Percentiles rank a stretch among this genome's conserved stretches.
Evolutionary conservation across 75 land plant genomes (phyloP).

Genomic region (Selaginella tamariscina): DNA sequence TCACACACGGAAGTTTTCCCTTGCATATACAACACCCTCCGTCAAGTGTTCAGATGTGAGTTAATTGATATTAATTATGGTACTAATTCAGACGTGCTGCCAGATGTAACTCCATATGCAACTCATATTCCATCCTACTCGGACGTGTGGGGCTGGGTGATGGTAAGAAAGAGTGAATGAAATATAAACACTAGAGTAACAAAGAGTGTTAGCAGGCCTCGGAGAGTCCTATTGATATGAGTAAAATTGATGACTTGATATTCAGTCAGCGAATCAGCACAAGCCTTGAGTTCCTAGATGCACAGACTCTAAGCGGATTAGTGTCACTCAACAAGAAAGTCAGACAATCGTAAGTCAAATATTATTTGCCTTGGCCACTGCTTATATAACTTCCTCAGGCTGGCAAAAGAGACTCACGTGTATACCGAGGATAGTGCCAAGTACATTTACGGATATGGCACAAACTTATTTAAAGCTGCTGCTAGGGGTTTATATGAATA

Average conservation of each 20-base stretch:
- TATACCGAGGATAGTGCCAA: neutral
- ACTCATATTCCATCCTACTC: slow-evolving; percentile 6
- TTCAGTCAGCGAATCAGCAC: neutral
- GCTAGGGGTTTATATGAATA: no score
- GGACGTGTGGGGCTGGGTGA: slow-evolving; percentile 10
- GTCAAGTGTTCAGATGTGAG: slow-evolving; percentile 73
- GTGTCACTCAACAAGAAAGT: neutral
- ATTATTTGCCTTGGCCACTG: neutral
- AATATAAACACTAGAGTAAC: neutral
- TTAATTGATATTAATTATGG: no score
- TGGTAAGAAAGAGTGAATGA: neutral
- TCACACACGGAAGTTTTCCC: slow-evolving; percentile 83
- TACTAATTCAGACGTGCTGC: no score
- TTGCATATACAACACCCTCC: slow-evolving; percentile 82
- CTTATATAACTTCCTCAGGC: neutral
- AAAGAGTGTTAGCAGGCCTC: neutral
- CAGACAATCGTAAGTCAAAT: neutral
- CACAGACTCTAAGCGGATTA: neutral
- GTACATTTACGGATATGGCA: neutral
- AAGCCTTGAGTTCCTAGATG: slow-evolving; percentile 1
- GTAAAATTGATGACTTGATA: neutral
- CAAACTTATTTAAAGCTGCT: no score
- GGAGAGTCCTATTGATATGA: neutral
- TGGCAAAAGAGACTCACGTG: slow-evolving; percentile 7
- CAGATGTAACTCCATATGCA: slow-evolving; percentile 9